Conservation (phyloP, 345 rosid species). For the Brassica napus region Da-Ae NC_063448.1:46448501-46449000, state of each 20-base stretch:
- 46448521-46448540: constrained; percentile 35
- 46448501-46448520: constrained; percentile 77
- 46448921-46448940: constrained; percentile 73
- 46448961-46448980: constrained; percentile 79
- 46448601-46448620: constrained; percentile 57
- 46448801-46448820: constrained; percentile 42
- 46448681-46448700: constrained; percentile 67
- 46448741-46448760: constrained; percentile 56
- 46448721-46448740: constrained; percentile 66
- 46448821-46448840: constrained; percentile 53
- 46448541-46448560: neutral
- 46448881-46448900: constrained; percentile 57
- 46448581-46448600: constrained; percentile 55
- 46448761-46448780: constrained; percentile 56
- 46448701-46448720: constrained; percentile 56
- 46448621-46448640: constrained; percentile 73
- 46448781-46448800: constrained; percentile 73
- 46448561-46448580: constrained; percentile 89
- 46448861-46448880: constrained; percentile 47
- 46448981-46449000: constrained; percentile 74
- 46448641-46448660: constrained; percentile 76
- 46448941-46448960: constrained; percentile 52
- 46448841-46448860: constrained; percentile 61
- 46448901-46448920: constrained; percentile 70
- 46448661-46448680: constrained; percentile 49